These are phyloP conservation scores for Pleurotus ostreatus DNA, from an alignment of 768 basidiomycete species.

Conservation along the genomic window DNA sequence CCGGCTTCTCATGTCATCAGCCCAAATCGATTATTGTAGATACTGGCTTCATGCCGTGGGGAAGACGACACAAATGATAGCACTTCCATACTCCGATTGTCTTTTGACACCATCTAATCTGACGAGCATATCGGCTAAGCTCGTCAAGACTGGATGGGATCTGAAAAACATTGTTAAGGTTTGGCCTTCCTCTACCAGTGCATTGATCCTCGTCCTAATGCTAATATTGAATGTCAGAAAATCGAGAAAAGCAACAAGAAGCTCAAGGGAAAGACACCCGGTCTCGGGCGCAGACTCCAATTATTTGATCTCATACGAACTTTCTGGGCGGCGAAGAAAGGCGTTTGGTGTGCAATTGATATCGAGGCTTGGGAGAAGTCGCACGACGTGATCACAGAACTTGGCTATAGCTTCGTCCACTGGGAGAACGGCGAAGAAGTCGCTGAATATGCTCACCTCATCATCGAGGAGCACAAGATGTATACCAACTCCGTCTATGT, in stretches of 20 bases:
- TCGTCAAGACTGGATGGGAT: conserved; percentile 49
- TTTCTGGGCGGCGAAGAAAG: conserved; percentile 58
- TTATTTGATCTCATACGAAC: conserved; percentile 66
- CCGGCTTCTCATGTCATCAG: conserved; percentile 78
- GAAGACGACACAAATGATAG: conserved; percentile 59
- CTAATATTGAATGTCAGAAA: conserved; percentile 33
- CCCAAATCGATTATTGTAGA: conserved; percentile 79
- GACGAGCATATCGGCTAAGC: conserved; percentile 52
- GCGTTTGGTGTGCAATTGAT: conserved; percentile 76
- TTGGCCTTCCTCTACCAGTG: not conserved
- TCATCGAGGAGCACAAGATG: conserved; percentile 56
- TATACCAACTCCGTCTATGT: conserved; percentile 65
- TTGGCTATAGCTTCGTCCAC: conserved; percentile 65
- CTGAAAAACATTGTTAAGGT: conserved; percentile 64
- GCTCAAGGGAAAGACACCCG: conserved; percentile 59
- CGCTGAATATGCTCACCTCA: conserved; percentile 52
- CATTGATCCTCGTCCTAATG: not conserved
- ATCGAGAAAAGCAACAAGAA: conserved; percentile 81
- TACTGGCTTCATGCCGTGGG: conserved; percentile 80
- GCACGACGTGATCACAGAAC: conserved; percentile 71
- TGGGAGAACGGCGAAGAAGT: conserved; percentile 52
- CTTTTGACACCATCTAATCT: conserved; percentile 60
- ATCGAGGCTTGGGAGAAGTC: conserved; percentile 84
- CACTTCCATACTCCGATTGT: conserved; percentile 76
- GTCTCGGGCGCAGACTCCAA: conserved; percentile 51